Evolutionary conservation across 129 eudicot genomes (phyloP), one percentile per base, ranked within the genome.

Genomic region (Ambrosia artemisiifolia): DNA sequence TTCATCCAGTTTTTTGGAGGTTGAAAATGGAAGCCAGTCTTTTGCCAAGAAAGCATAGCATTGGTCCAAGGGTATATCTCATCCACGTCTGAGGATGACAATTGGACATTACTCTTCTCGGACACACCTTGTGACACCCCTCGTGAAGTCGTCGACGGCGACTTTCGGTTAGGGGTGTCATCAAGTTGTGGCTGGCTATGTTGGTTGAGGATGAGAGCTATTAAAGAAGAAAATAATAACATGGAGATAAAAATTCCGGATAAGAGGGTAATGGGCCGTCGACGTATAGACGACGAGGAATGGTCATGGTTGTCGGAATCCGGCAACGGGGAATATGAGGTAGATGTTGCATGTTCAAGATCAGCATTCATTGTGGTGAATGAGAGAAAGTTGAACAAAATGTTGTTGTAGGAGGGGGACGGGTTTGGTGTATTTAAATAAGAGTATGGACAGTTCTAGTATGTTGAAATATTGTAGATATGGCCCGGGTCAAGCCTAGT

Each of bases 1-100:
- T 90, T 90, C 97, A 94, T 94, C 98, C 96, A 94, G 75, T 94
- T 88, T 69, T 90, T 72, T 53, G 86, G 83, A 10, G 98, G 98
- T 67, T 94, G 98, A 73, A 94, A 94, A 64, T 94, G 98, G 80
- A 63, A 94, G 32, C 87, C 79, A 0, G 96, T 87, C 54, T 96
- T 85, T 71, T 94, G 98, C 98, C 98, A 94, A 48, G 87, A 65
- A 61, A 94, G 64, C 98, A 90, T 87, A 34, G 62, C 85, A 77
- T 87, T 86, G 33, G 87, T 94, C 98, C 96, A 94, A 10, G 90
- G 83, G 51, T 61, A 90, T 32, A 30, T 28, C 67, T 72, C 57
- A 5, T 30, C 85, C 57, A 49, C 60, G 71, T 11, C 83, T 56
- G 77, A 57, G 40, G 80, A 74, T 49, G 46, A 17, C 54, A 44